Evolutionary conservation across 345 rosid species (phyloP).

Genomic region (Rubroshorea leprosula): DNA sequence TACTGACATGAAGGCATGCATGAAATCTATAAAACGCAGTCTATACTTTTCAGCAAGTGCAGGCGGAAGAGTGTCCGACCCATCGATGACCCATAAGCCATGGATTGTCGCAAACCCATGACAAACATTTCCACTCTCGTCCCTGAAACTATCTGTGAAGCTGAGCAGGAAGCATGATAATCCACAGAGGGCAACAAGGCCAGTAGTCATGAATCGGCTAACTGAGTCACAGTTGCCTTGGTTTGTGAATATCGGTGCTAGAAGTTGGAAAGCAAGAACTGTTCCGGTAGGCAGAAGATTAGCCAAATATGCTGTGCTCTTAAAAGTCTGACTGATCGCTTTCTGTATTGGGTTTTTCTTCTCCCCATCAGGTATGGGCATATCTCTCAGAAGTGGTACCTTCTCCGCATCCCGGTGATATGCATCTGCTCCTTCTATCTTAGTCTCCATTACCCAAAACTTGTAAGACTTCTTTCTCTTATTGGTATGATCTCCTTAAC

Average conservation of each 20-base stretch:
- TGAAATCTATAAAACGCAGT: slow-evolving; percentile 61
- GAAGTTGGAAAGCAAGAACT: slow-evolving; percentile 83
- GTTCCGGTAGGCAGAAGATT: slow-evolving; percentile 91
- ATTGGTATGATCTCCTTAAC: slow-evolving; percentile 1
- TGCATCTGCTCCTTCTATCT: slow-evolving; percentile 30
- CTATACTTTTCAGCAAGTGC: slow-evolving; percentile 48
- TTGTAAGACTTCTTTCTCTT: background rate
- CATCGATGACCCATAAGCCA: slow-evolving; percentile 85
- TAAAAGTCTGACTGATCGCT: slow-evolving; percentile 78
- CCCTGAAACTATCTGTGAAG: slow-evolving; percentile 81
- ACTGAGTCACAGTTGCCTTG: slow-evolving; percentile 65
- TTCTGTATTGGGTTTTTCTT: slow-evolving; percentile 50
- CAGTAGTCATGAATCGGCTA: slow-evolving; percentile 49
- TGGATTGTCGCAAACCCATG: slow-evolving; percentile 66
- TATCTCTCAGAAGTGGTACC: slow-evolving; percentile 39
- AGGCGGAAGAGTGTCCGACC: slow-evolving; percentile 49
- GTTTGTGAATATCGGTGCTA: slow-evolving; percentile 73
- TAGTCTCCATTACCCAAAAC: slow-evolving; percentile 16
- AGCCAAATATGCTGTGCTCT: slow-evolving; percentile 85
- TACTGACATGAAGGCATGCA: slow-evolving; percentile 71
- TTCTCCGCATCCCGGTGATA: slow-evolving; percentile 24
- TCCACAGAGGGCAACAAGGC: slow-evolving; percentile 53
- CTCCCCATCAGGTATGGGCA: slow-evolving; percentile 31
- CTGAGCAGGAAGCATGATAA: slow-evolving; percentile 61
- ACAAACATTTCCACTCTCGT: slow-evolving; percentile 56